Percentiles rank a stretch among this genome's conserved stretches.
phyloP scores from a whole-genome alignment of 2,329 filamentous ascomycete species.

The Berkeleyomyces basicola region DNA sequence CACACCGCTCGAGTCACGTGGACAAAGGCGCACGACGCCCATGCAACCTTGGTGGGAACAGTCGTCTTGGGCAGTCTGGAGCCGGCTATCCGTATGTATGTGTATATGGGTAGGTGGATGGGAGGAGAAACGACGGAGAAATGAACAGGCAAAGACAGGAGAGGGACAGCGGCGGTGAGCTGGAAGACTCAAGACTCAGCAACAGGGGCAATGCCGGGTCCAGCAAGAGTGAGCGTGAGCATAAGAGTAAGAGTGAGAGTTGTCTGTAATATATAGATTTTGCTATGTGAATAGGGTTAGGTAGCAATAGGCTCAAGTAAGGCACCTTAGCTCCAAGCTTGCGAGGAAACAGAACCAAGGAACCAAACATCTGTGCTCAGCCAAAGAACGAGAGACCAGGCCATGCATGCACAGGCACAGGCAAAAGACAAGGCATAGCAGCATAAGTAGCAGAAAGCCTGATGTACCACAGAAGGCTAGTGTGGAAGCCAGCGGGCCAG shows the following conservation, averaged over 20 bases:
- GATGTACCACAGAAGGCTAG: background rate
- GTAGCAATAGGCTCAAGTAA: background rate
- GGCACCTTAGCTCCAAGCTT: background rate
- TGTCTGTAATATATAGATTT: background rate
- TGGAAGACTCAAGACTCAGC: background rate
- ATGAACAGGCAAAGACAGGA: background rate
- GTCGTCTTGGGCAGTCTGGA: too few species aligned
- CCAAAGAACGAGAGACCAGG: background rate
- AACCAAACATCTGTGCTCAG: slow-evolving; percentile 3
- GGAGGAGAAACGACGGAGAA: background rate
- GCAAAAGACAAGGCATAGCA: background rate
- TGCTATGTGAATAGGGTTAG: background rate
- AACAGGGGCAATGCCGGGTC: background rate
- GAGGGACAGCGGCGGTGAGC: background rate
- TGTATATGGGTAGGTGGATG: background rate
- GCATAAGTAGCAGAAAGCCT: background rate
- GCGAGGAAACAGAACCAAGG: background rate
- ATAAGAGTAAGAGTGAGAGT: background rate
- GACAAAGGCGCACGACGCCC: too few species aligned
- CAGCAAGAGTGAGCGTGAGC: too few species aligned
- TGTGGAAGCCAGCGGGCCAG: background rate
- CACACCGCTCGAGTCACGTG: background rate
- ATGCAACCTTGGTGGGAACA: too few species aligned
- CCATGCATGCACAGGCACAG: background rate
- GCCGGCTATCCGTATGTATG: too few species aligned